Base-by-base conservation (phyloP, 192 early-diverging fungal genomes). In the Entrophospora sp. region DNA sequence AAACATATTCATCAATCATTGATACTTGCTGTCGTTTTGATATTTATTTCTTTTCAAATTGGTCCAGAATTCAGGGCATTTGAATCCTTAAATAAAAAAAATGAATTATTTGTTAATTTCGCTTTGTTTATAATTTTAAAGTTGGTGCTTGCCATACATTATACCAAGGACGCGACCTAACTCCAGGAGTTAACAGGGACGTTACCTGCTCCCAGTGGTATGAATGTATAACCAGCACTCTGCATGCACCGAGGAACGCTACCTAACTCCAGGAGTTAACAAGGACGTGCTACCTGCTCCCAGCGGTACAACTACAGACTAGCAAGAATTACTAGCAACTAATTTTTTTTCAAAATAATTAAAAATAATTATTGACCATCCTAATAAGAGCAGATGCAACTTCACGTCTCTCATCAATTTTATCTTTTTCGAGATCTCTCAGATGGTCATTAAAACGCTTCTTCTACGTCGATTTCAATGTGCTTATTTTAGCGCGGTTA, bases 231-330 rank as follows among this genome's bases (percentile, higher is more conserved):
- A 51, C 48, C 20, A 51, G 48, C 48, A 18, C 48, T 9, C 48
- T 51, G n/a, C 20, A 51, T n/a, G n/a, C n/a, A n/a, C n/a, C n/a
- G n/a, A n/a, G n/a, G n/a, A n/a, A n/a, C n/a, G n/a, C n/a, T 9
- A 61, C 58, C 35, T 61, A 36, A 25, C 58, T 61, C 58, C 58
- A 43, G 20, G 18, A 61, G 58, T 61, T 61, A 61, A 46, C 61
- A 63, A 27, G 38, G 44, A n/a, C n/a, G n/a, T 5, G 57, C 7
- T 7, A 63, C 61, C 61, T 63, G 61, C 61, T 63, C 44, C 61
- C 43, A 12, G 61, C 49, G 61, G 61, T 48, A 32, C 61, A 46
- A 34, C 35, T 61, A 61, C 43, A 61, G 40, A 44, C 25, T 61
- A 44, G 59, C 37, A 3, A 31, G 22, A 25, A 32, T 44, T 56